Evolutionary conservation across 345 rosid genomes (phyloP).

Genomic region (Salix purpurea): DNA sequence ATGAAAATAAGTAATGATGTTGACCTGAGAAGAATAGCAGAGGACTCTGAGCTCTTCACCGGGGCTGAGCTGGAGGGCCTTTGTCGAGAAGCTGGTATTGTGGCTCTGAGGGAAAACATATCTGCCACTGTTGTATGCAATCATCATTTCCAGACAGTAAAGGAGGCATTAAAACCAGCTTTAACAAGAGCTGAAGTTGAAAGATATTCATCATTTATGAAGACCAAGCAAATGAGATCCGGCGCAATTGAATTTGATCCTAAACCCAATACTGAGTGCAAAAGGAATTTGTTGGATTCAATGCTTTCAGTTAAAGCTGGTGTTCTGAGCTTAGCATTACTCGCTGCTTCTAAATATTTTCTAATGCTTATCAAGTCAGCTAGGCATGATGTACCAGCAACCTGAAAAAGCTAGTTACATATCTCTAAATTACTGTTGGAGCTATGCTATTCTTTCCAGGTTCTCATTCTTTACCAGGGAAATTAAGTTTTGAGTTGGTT

Average conservation of each 20-base stretch:
- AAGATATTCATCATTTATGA: slow-evolving; percentile 57
- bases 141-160: slow-evolving; percentile 62
- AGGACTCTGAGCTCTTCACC: slow-evolving; percentile 72
- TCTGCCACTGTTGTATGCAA: slow-evolving; percentile 50
- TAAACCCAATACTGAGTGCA: slow-evolving; percentile 1
- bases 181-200: slow-evolving; percentile 57
- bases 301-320: slow-evolving; percentile 28
- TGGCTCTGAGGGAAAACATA: slow-evolving; percentile 78
- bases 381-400: slow-evolving; percentile 17
- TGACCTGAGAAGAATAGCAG: slow-evolving; percentile 63
- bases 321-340: slow-evolving; percentile 28
- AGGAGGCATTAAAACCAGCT: slow-evolving; percentile 68
- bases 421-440: not conserved
- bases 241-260: slow-evolving; percentile 4
- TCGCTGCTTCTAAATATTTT: slow-evolving; percentile 37
- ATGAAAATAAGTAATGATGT: slow-evolving; percentile 70
- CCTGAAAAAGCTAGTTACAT: slow-evolving; percentile 14
- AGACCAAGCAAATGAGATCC: slow-evolving; percentile 4
- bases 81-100: slow-evolving; percentile 82
- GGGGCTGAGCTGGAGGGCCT: slow-evolving; percentile 87
- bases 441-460: not conserved
- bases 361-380: slow-evolving; percentile 18
- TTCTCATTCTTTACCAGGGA: not conserved
- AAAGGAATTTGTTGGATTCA: slow-evolving; percentile 11
- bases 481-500: not conserved